Base-by-base conservation (phyloP, 2,329 filamentous ascomycete genomes). In the Talaromyces piceae region DNA sequence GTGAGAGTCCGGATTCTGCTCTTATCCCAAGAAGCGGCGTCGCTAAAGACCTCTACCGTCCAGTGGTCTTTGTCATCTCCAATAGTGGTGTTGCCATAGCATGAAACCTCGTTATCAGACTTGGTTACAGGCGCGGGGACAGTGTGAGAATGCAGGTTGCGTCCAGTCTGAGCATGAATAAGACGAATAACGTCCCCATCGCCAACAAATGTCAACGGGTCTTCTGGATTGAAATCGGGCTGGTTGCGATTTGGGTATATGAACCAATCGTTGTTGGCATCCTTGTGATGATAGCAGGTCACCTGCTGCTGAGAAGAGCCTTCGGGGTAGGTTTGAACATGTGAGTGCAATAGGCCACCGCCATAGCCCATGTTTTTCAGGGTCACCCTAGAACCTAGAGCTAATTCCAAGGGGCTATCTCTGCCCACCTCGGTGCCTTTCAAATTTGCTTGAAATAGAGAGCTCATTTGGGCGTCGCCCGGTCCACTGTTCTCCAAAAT, bases 291-390 rank as follows among this genome's bases (percentile, higher is more conserved):
- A 73, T 98, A 98, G 77, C 94, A 98, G 56, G 93, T 98, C 56
- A 98, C 85, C 69, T 98, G 93, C 71, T 98, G 94, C 73, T 98
- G 93, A 48, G 75, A 75, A 31, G 93, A 97, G 27, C 91, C 93
- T 66, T 96, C 91, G 0, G 91, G 91, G 67, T 89, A 97, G 7
- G 90, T 96, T 73, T 97, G 91, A 56, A 96, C 82, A 76, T 97
- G 93, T 39, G 91, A 96, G 73, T 97, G 91, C 43, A 97, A 83
- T 30, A 98, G 82, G 67, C 93, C 93, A 65, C 93, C 93, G 54
- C 93, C 93, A 63, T 98, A 98, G 27, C 93, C 93, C 93, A 97
- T 98, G 69, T 98, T 98, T 79, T 98, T 98, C 59, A 98, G 76
- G 0, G 93, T 98, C 7, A 86, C 87, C 53, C 87, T 83, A 30